Base-by-base conservation (phyloP, 2,329 filamentous ascomycete species). In the Eutypa lata region DNA sequence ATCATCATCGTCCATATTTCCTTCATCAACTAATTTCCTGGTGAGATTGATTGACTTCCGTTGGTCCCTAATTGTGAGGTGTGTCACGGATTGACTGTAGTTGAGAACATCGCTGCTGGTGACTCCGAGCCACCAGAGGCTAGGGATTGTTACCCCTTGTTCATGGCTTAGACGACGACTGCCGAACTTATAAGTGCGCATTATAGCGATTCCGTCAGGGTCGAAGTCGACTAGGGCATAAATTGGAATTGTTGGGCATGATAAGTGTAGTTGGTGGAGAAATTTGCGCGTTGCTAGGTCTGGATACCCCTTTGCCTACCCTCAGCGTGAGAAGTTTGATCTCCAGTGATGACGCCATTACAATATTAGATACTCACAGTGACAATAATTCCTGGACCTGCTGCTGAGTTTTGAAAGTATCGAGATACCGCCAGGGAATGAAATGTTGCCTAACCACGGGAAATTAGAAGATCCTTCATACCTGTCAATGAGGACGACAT, bases 301-400 rank as follows among this genome's bases (percentile, higher is more conserved):
- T 0, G 90, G 89, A 63, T 91, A 94, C 2, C 90, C 90, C 75
- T 92, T 94, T 1, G 84, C 90, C 87, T 91, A 50, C 3, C 33
- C 21, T 6, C 16, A 19, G 3, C 2, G 57, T 62, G 24, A 60
- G 21, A 37, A n/a, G 16, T 24, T 42, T 7, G 6, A 38, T 16
- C 13, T 38, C 55, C 10, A 19, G 38, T 7, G 24, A 7, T 35
- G 8, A 37, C 2, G 22, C 26, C 10, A 16, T 13, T 21, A 2
- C 18, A 19, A 5, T 11, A 22, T 11, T 13, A 11, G 16, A 46
- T 26, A 24, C 71, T 35, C 72, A 87, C 87, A 3, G 89, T 92
- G 21, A 92, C 62, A 0, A 90, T 66, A n/a, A 90, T 71, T 0
- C 88, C 87, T n/a, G 75, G 71, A 0, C 80, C 79, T 2, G 74